Evolutionary conservation across 768 basidiomycete genomes (phyloP).

Genomic region (Leccinum ochraceum): DNA sequence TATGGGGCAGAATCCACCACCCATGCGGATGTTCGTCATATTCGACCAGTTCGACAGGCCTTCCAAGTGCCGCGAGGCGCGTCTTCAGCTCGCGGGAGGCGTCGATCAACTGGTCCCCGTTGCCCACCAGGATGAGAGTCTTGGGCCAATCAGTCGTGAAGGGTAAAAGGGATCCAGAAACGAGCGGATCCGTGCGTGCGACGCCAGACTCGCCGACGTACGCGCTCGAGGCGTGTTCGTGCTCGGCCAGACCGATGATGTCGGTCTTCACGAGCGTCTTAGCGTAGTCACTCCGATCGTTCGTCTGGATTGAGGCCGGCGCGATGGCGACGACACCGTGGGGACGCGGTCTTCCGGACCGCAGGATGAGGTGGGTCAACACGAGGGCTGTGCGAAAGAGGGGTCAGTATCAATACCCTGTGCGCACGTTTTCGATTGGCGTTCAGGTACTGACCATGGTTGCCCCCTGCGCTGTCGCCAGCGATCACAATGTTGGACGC

Average conservation of each 20-base stretch:
- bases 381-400: conserved; percentile 17
- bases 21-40: conserved; percentile 24
- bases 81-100: conserved; percentile 12
- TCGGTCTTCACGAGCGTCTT: conserved; percentile 5
- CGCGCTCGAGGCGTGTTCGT: neutral
- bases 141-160: conserved; percentile 23
- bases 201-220: conserved; percentile 20
- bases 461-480: conserved; percentile 30
- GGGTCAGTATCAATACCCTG: neutral
- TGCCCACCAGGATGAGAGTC: conserved; percentile 25
- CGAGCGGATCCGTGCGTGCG: conserved; percentile 18
- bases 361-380: conserved; percentile 39
- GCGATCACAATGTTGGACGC: conserved; percentile 20
- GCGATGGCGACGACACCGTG: conserved; percentile 58
- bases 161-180: conserved; percentile 16
- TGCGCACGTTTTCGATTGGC: neutral
- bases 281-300: conserved; percentile 3
- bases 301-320: conserved; percentile 33
- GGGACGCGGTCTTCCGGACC: conserved; percentile 52
- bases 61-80: neutral
- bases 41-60: conserved; percentile 26
- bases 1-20: conserved; percentile 21
- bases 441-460: conserved; percentile 18
- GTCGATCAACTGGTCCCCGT: conserved; percentile 16
- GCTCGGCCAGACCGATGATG: neutral